Conservation (phyloP, 169 alveolate species). For the Babesia bigemina region DNA sequence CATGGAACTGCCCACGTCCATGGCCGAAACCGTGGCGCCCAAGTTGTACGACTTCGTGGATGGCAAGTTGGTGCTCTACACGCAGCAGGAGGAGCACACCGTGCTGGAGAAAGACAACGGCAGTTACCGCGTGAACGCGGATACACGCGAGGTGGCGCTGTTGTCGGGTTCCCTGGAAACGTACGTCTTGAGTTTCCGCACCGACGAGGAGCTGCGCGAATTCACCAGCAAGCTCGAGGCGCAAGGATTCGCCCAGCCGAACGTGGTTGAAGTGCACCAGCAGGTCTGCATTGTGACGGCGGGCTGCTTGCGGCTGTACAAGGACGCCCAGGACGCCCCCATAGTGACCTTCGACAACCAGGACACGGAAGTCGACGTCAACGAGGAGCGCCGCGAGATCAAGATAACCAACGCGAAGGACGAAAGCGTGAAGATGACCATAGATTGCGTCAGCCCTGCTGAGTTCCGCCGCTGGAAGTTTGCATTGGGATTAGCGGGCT, state of each 20-base stretch:
- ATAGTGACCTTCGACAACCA: slow-evolving; percentile 63
- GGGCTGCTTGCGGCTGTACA: slow-evolving; percentile 67
- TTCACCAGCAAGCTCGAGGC: slow-evolving; percentile 40
- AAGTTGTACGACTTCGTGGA: slow-evolving; percentile 43
- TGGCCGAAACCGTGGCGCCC: neutral
- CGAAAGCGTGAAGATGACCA: slow-evolving; percentile 53
- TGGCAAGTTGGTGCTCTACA: slow-evolving; percentile 21
- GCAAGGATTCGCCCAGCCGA: slow-evolving; percentile 22
- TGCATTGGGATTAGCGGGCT: slow-evolving; percentile 78
- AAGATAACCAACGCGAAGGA: slow-evolving; percentile 39
- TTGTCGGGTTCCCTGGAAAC: slow-evolving; percentile 28
- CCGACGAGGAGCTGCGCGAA: neutral
- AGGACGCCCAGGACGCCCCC: slow-evolving; percentile 68
- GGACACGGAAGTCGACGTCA: slow-evolving; percentile 64
- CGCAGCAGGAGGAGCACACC: slow-evolving; percentile 23
- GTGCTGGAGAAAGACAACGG: slow-evolving; percentile 3
- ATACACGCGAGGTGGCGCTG: slow-evolving; percentile 42
- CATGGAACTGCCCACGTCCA: neutral
- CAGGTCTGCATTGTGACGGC: slow-evolving; percentile 74
- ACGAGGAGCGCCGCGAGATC: slow-evolving; percentile 65
- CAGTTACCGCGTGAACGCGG: slow-evolving; percentile 34
- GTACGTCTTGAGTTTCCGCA: slow-evolving; percentile 27
- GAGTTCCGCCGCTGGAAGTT: slow-evolving; percentile 76
- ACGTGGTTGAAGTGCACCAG: slow-evolving; percentile 24
- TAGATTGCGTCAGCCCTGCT: slow-evolving; percentile 72